Base-by-base conservation (phyloP, 768 basidiomycete genomes). In the Kondoa malvinella region DNA sequence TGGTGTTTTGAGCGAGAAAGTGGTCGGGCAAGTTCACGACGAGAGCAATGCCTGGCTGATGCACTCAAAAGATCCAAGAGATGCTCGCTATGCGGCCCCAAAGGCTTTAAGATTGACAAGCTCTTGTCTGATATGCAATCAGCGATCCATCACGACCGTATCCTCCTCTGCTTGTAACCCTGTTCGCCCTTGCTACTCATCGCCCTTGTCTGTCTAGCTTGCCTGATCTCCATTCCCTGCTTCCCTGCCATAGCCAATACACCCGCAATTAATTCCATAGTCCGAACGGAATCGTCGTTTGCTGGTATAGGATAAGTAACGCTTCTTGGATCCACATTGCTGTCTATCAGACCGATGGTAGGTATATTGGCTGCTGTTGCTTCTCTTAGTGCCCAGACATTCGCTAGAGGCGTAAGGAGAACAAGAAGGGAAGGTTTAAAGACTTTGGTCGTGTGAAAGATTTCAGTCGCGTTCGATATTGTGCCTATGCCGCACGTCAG, bases 261-360 rank as follows among this genome's bases (percentile, higher is more conserved):
- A 14, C 94, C 94, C 0, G 86, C 84, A 67, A 99, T 83, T 56
- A 99, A 80, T 74, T 97, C 94, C 57, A 90, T 89, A 17, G 92
- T 87, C 59, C 92, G 83, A 12, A 86, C 82, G 75, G 85, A 90
- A 78, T 99, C 95, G 78, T 94, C 90, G 77, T 97, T 99, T n/a
- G 89, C 92, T 0, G 92, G 92, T 74, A 99, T 96, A 57, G 95
- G 87, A 77, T 95, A 97, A 83, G 96, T 95, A 70, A 99, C 92
- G 50, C 91, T 81, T 29, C 95, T 85, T 3, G 95, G 95, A 78
- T 99, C 95, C 57, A 85, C 87, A 76, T 99, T 91, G 26, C 92
- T 89, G 78, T 99, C 95, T 66, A 92, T 84, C 69, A 97, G 85
- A 34, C 87, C 95, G 69, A 97, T 85, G 0, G 95, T 97, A 0